Percentiles rank a stretch among this genome's conserved stretches.
Conservation (phyloP, 1,284 basidiomycete species). For the Cryptococcus sp. region DNA sequence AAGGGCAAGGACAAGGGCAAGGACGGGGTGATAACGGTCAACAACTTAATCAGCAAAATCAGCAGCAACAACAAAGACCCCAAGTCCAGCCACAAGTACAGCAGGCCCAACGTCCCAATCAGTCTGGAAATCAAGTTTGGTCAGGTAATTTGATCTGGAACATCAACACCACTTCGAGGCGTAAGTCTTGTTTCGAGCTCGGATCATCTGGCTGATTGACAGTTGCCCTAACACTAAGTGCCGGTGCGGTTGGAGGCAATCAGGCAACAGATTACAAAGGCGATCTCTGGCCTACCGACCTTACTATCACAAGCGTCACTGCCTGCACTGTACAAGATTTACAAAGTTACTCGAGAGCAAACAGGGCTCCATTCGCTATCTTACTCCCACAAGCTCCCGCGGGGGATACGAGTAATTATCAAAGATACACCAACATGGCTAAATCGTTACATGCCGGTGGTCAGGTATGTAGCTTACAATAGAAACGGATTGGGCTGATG, state of each 20-base stretch:
- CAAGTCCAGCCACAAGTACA: not conserved
- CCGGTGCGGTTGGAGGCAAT: not conserved
- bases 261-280: not conserved
- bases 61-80: not conserved
- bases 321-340: conserved; percentile 6
- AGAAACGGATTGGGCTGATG: not conserved
- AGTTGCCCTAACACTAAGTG: not conserved
- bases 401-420: not conserved
- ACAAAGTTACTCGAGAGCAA: conserved; percentile 9
- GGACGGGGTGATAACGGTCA: not conserved
- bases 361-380: conserved; percentile 10
- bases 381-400: not conserved
- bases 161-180: not conserved
- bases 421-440: conserved; percentile 8
- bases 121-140: not conserved
- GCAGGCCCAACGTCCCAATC: not conserved
- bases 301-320: conserved; percentile 8
- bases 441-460: conserved; percentile 10
- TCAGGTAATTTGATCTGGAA: not conserved
- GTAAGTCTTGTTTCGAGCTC: too few species aligned
- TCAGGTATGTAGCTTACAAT: conserved; percentile 7
- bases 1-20: not conserved
- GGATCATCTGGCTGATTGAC: not conserved
- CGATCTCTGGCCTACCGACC: conserved; percentile 3
- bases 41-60: not conserved